A percentile compares a stretch with the other conserved stretches of the same genome.
These are phyloP conservation scores for Neoarthrinium moseri DNA, from an alignment of 2,329 filamentous ascomycete genomes.

Conservation along the genomic window DNA sequence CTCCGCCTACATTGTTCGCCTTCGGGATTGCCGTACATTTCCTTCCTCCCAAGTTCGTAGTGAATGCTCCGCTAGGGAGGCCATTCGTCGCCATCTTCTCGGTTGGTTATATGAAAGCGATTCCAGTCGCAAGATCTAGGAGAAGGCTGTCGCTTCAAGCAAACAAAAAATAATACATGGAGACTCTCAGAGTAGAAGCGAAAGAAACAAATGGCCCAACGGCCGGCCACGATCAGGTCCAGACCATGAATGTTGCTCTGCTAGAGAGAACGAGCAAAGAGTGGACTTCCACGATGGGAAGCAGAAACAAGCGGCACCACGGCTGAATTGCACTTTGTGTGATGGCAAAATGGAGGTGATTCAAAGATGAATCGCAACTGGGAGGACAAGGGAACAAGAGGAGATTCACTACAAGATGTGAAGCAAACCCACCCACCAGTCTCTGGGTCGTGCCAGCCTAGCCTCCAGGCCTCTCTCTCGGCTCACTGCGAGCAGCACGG, in stretches of 20 bases:
- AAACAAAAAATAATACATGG: conserved; percentile 19
- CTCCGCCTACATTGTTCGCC: conserved; percentile 17
- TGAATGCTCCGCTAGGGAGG: conserved; percentile 45
- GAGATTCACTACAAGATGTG: not conserved
- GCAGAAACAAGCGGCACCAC: conserved; percentile 9
- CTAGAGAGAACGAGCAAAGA: conserved; percentile 19
- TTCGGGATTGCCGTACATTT: conserved; percentile 54
- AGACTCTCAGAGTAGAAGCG: conserved; percentile 13
- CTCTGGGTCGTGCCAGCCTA: not conserved
- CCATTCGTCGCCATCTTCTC: conserved; percentile 40
- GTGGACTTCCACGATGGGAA: conserved; percentile 7
- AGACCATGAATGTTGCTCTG: conserved; percentile 35
- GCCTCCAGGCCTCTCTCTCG: not conserved
- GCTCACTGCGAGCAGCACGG: conserved; percentile 4
- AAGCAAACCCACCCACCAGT: conserved; percentile 3
- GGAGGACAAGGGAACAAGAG: conserved; percentile 1
- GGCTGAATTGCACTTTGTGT: conserved; percentile 4
- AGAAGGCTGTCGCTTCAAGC: conserved; percentile 19
- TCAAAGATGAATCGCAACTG: conserved; percentile 2
- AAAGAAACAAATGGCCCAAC: conserved; percentile 33
- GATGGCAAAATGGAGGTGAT: conserved; percentile 5
- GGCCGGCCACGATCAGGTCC: conserved; percentile 36
- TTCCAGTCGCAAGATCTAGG: conserved; percentile 38
- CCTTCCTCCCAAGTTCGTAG: conserved; percentile 48
- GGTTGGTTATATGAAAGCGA: conserved; percentile 33